Percentiles rank a stretch among this genome's conserved stretches.
phyloP scores from a whole-genome alignment of 1,139 yeast genomes.

The Nematodospora anomalae region DNA sequence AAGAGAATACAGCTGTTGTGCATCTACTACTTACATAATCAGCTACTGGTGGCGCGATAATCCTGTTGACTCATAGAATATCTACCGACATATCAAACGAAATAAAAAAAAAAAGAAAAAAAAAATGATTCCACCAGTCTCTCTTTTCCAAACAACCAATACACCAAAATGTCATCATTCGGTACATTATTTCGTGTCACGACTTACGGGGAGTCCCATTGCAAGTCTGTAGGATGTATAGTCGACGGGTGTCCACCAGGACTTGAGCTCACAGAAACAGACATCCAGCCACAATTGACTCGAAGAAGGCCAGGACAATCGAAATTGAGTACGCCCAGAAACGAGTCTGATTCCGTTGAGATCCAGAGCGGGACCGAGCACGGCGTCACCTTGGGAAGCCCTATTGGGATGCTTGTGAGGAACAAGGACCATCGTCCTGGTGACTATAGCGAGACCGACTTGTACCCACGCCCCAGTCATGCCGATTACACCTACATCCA shows the following conservation, averaged over 20 bases:
- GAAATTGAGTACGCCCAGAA: conserved; percentile 88
- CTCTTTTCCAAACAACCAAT: background rate
- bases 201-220: conserved; percentile 97
- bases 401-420: conserved; percentile 87
- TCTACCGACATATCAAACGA: background rate
- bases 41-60: background rate
- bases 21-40: too few species aligned
- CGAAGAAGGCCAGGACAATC: conserved; percentile 98
- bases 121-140: too few species aligned
- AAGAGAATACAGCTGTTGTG: too few species aligned
- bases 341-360: conserved; percentile 88
- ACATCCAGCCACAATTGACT: conserved; percentile 91
- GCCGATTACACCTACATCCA: conserved; percentile 92
- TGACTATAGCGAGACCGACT: conserved; percentile 92
- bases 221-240: conserved; percentile 97
- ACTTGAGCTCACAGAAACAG: conserved; percentile 75
- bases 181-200: conserved; percentile 64
- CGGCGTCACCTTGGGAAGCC: conserved; percentile 91
- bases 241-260: conserved; percentile 99
- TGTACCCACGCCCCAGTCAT: conserved; percentile 96
- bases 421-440: conserved; percentile 97
- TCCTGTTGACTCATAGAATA: background rate
- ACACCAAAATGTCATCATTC: conserved; percentile 47
- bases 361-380: conserved; percentile 94
- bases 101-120: too few species aligned